Base-by-base conservation (phyloP, 106 monocot genomes). In the Dendrobium officinale region DNA sequence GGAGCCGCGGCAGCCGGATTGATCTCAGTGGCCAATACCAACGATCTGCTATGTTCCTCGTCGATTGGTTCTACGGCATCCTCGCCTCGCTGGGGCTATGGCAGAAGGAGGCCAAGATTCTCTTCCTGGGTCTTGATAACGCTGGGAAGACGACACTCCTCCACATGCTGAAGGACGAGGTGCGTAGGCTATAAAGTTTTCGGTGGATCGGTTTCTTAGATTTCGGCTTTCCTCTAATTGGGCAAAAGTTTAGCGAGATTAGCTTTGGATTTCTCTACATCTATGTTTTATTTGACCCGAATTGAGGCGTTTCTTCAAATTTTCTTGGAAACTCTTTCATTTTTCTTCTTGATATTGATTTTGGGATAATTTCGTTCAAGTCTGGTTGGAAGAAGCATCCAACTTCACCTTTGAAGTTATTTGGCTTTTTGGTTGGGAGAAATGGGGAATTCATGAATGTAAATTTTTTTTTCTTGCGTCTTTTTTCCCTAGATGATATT, bases 161-260 rank as follows among this genome's bases (percentile, higher is more conserved):
- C 1, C 85, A 86, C 73, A 86, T 86, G 86, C 82, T 86, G 51
- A 86, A 82, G 40, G 86, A 86, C n/a, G 85, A 85, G 85, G 85
- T 85, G 44, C 22, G 61, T 47, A 47, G 47, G 47, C 47, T 47
- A 47, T 7, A 70, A 70, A 11, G 29, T 13, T 37, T 72, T 72
- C 13, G 7, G 64, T 0, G 64, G 64, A n/a, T 74, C 29, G 64
- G 20, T 70, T 70, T 13, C 33, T 70, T 70, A 24, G 29, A 4
- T 76, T 8, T 45, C 75, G 19, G 44, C 0, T 76, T 76, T 43
- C 24, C 4, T 5, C 20, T 16, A 16, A 45, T 73, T 45, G 18
- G 37, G 15, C 15, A 0, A 9, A n/a, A 43, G 43, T 1, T 76
- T 70, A 20, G n/a, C 0, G 37, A 70, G 37, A 33, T 70, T 70